Evolutionary conservation across 1,284 basidiomycete species (phyloP), one percentile per base, ranked within the genome.

Genomic region (Austroboletus novae-zelandiae): DNA sequence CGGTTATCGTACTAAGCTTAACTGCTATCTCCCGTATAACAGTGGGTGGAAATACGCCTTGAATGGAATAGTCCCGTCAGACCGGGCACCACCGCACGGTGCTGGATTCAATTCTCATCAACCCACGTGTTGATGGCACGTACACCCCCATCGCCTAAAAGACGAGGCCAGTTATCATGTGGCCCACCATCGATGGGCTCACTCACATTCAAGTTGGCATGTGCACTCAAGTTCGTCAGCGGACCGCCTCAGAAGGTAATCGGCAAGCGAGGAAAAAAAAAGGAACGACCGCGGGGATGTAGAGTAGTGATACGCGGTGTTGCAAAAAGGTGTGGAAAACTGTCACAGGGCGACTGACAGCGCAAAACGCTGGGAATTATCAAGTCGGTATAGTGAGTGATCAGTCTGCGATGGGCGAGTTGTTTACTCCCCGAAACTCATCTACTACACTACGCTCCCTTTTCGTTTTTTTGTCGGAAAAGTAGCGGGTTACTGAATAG

Each of bases 331-430:
- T 32, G 43, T 32, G 42, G 27, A 39, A 54, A 60, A 27, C 43
- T 39, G 47, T 46, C 53, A 57, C 40, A 45, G 31, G 56, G 45
- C 15, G 29, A 37, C 15, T 25, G 32, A 52, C 32, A 31, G 27
- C 37, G 43, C 37, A 58, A 47, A 50, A 40, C 23, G 31, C 45
- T 44, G 45, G 55, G 43, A 54, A 50, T 35, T 10, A 10, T 15
- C 20, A 40, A 31, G 27, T 14, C 20, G 36, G 35, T 40, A 29
- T 34, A 25, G 34, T 40, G 20, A 37, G 14, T 20, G 30, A 36
- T 51, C 30, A 9, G 36, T 6, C 27, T 37, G 17, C 18, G 36
- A 35, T 35, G 34, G 34, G 42, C 40, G 23, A 44, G 32, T 14
- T 37, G 37, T 42, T 43, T 49, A 32, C 53, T 37, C 47, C 36